Evolutionary conservation across 140 eudicot genomes (phyloP).

Genomic region (Bidens hawaiensis): DNA sequence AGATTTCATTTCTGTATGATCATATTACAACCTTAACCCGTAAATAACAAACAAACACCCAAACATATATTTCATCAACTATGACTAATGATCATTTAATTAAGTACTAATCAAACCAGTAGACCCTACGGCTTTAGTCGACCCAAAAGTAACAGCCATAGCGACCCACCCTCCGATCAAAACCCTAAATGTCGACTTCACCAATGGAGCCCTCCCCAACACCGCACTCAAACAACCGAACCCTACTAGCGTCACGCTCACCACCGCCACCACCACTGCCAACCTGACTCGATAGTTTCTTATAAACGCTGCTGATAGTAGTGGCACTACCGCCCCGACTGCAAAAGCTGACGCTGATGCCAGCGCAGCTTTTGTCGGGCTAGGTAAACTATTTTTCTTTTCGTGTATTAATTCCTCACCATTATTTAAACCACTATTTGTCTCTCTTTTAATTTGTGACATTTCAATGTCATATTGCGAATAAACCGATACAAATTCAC

Average conservation of each 20-base stretch:
- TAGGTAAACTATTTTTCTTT: conserved; percentile 36
- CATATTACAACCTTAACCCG: neutral
- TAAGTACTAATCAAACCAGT: conserved; percentile 5
- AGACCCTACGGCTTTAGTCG: conserved; percentile 43
- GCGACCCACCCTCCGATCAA: conserved; percentile 53
- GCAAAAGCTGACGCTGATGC: conserved; percentile 44
- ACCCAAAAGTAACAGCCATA: conserved; percentile 50
- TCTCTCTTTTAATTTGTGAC: conserved; percentile 39
- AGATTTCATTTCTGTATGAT: conserved; percentile 1
- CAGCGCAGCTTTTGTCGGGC: conserved; percentile 39
- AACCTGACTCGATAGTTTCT: conserved; percentile 26
- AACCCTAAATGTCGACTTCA: conserved; percentile 38
- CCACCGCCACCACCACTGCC: conserved; percentile 40
- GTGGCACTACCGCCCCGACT: conserved; percentile 42
- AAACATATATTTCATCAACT: neutral
- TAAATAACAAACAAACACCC: neutral
- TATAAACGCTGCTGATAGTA: conserved; percentile 40
- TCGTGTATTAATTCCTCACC: conserved; percentile 6
- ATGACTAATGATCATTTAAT: neutral
- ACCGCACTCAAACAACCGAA: conserved; percentile 46
- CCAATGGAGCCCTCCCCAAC: conserved; percentile 38
- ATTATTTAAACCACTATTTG: neutral
- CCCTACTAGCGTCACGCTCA: conserved; percentile 36
- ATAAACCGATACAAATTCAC: conserved; percentile 55
- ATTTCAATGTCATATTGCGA: conserved; percentile 52